These are phyloP conservation scores for Argentina anserina DNA, from an alignment of 306 rosid genomes.

Conservation along the genomic window DNA sequence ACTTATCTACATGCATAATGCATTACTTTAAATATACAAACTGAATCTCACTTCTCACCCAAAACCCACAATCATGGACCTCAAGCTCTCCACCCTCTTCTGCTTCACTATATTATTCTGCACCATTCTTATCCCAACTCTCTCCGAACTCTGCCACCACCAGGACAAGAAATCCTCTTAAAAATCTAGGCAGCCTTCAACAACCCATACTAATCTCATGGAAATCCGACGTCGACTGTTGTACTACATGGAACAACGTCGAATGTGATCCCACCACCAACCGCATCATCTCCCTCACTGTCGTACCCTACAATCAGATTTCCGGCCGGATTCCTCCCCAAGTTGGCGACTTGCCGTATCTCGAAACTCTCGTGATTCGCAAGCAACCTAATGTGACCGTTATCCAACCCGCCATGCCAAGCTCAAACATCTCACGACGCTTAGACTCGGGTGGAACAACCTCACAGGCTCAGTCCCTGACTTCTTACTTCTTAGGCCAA, in stretches of 20 bases:
- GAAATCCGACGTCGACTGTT: slow-evolving; percentile 57
- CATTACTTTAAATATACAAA: not conserved
- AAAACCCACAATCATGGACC: slow-evolving; percentile 3
- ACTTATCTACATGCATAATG: not conserved
- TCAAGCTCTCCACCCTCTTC: not conserved
- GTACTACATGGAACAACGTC: slow-evolving; percentile 55
- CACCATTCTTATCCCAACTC: slow-evolving; percentile 20
- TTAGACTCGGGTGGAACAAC: slow-evolving; percentile 44
- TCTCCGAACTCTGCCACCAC: slow-evolving; percentile 55
- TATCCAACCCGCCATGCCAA: slow-evolving; percentile 58
- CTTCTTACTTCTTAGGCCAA: slow-evolving; percentile 55
- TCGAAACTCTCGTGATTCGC: slow-evolving; percentile 43
- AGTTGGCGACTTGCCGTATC: slow-evolving; percentile 64
- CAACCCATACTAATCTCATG: slow-evolving; percentile 66
- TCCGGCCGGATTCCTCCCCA: slow-evolving; percentile 57
- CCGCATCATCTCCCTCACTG: slow-evolving; percentile 57
- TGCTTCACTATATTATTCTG: slow-evolving; percentile 21
- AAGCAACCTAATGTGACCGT: slow-evolving; percentile 53
- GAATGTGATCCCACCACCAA: slow-evolving; percentile 45
- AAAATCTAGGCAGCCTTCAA: slow-evolving; percentile 55
- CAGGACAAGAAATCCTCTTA: slow-evolving; percentile 58
- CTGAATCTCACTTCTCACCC: not conserved
- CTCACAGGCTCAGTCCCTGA: slow-evolving; percentile 56
- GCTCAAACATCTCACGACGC: slow-evolving; percentile 41
- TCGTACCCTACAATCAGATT: slow-evolving; percentile 27